Evolutionary conservation across 108 stramenopile genomes (phyloP).

Genomic region (Thalassiosira profunda): DNA sequence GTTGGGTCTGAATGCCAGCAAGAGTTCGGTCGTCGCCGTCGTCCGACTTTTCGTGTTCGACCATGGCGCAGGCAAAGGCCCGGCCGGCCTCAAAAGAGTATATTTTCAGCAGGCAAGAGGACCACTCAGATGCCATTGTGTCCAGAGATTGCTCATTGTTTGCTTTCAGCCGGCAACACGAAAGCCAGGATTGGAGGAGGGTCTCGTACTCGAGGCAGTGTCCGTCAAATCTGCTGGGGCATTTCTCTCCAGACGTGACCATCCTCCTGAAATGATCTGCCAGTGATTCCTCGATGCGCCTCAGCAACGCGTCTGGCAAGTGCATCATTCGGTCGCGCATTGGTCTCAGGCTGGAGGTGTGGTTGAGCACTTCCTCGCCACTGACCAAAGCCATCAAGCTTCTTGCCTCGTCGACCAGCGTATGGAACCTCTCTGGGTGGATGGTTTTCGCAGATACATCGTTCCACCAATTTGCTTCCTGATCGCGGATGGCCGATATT

Average conservation of each 20-base stretch:
- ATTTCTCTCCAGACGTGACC: conserved; percentile 1
- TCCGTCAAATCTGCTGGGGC: neutral
- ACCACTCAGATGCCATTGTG: conserved; percentile 23
- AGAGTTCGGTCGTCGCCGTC: conserved; percentile 3
- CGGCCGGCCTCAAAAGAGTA: conserved; percentile 31
- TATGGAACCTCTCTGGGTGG: conserved; percentile 1
- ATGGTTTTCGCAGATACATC: conserved; percentile 9
- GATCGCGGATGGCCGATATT: conserved; percentile 23
- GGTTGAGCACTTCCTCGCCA: conserved; percentile 35
- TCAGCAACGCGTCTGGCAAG: conserved; percentile 13
- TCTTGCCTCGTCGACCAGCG: conserved; percentile 16
- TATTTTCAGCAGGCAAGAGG: conserved; percentile 30
- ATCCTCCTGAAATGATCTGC: conserved; percentile 21
- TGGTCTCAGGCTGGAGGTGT: conserved; percentile 7
- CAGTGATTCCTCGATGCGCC: conserved; percentile 27
- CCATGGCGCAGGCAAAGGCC: conserved; percentile 16
- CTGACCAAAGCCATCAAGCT: conserved; percentile 23
- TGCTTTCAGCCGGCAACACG: conserved; percentile 9
- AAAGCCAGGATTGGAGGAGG: conserved; percentile 31
- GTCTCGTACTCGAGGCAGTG: conserved; percentile 26
- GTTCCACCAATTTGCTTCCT: conserved; percentile 35
- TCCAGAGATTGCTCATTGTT: neutral
- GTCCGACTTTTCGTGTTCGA: neutral
- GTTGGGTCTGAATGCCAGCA: conserved; percentile 2
- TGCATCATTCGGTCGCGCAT: conserved; percentile 29